Percentiles rank a stretch among this genome's conserved stretches.
Conservation (phyloP, 176 grass and related monocot genomes). For the Musa troglodytarum region DNA sequence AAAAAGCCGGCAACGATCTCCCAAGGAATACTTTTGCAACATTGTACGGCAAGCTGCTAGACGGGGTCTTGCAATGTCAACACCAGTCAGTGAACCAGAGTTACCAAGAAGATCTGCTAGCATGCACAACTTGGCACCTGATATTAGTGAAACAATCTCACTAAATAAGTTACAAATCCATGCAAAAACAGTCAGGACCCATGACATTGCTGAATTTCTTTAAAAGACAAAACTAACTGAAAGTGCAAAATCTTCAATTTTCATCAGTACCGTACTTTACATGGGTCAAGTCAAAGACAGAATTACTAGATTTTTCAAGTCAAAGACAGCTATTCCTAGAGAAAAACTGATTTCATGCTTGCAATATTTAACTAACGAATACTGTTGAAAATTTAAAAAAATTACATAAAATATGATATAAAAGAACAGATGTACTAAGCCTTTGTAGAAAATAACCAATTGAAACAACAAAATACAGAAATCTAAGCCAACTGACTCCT, state of each 20-base stretch:
- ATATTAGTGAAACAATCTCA: background rate
- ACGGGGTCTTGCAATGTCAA: conserved; percentile 79
- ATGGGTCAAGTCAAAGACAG: no score
- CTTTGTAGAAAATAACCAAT: no score
- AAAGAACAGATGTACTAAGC: no score
- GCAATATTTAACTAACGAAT: no score
- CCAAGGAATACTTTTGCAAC: conserved; percentile 85
- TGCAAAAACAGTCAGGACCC: background rate
- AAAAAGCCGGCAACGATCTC: conserved; percentile 66
- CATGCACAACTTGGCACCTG: conserved; percentile 98
- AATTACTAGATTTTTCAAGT: no score
- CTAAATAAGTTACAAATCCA: background rate
- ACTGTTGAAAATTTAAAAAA: no score
- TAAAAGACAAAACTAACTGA: background rate
- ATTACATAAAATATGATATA: no score
- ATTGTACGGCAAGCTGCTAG: conserved; percentile 86
- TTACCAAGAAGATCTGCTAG: conserved; percentile 64
- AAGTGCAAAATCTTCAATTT: background rate
- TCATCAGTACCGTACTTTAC: background rate
- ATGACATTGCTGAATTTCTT: background rate
- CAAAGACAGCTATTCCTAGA: background rate
- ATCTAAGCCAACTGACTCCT: no score
- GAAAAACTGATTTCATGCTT: background rate
- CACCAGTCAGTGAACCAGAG: conserved; percentile 80
- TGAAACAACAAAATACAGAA: no score